Base-by-base conservation (phyloP, 2,329 filamentous ascomycete genomes). In the Venturia pyrina region DNA sequence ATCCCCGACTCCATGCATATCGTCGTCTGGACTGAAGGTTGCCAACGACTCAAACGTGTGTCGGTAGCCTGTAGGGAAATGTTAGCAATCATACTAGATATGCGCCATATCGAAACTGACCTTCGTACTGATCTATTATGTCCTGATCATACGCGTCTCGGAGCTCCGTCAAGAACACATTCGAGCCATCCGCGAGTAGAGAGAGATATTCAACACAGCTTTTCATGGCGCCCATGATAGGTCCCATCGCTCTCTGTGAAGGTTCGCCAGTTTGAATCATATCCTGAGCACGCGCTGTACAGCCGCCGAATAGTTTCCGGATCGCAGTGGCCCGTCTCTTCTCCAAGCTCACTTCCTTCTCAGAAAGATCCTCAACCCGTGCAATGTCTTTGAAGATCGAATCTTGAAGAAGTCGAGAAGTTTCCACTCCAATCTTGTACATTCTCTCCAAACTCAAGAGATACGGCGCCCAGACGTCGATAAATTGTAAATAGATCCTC, bases 301-400 rank as follows among this genome's bases (percentile, higher is more conserved):
- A 62, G 5, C 13, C 40, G 2, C 4, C 4, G 28, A 62, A 46
- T 8, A 62, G 60, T 62, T 46, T 62, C 5, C 60, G 60, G 10
- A 62, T 43, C 24, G 60, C 60, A 44, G 24, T 62, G 3, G 60
- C 60, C 13, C 60, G 60, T 62, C 40, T 34, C 24, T 62, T 62
- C 37, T 43, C 60, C 32, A 44, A 11, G 13, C 40, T 28, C 15
- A 43, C 60, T 21, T 62, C 60, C 8, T 24, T 43, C 19, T 44
- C 60, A 13, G 32, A 19, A 8, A 62, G 17, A 28, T n/a, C 24
- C 60, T 62, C 60, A 19, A 37, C 4, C 10, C 2, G n/a, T 10
- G 34, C 17, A 46, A 43, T 10, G n/a, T 43, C 40, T 19, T 62
- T 62, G 60, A 62, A 62, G 21, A 62, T 28, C 5, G 60, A 43